Evolutionary conservation across 805 yeast genomes (phyloP).

Genomic region (Starmera dryadoides): DNA sequence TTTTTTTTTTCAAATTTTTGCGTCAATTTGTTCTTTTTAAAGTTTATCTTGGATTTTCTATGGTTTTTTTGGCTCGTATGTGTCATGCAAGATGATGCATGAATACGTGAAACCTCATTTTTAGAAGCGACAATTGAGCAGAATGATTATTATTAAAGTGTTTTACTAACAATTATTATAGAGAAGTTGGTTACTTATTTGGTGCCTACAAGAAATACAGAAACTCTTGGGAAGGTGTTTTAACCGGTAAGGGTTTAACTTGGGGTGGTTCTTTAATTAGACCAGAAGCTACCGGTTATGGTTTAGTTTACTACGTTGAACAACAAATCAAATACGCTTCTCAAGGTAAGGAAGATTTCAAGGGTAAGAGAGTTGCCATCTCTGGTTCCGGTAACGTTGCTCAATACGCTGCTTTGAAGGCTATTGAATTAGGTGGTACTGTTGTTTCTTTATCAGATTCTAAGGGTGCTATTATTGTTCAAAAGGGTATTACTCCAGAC

Average conservation of each 20-base stretch:
- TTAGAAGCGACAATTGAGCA: too few relatives aligned
- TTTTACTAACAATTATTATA: background rate
- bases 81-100: too few relatives aligned
- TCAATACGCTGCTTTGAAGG: slow-evolving; percentile 97
- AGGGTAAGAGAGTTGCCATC: slow-evolving; percentile 91
- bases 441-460: slow-evolving; percentile 95
- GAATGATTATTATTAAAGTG: too few relatives aligned
- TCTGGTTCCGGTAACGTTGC: slow-evolving; percentile 99
- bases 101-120: too few relatives aligned
- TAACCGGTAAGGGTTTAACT: slow-evolving; percentile 94
- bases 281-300: slow-evolving; percentile 99
- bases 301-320: slow-evolving; percentile 93
- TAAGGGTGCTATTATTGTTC: slow-evolving; percentile 77
- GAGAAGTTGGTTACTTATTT: slow-evolving; percentile 81
- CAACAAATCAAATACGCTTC: slow-evolving; percentile 95
- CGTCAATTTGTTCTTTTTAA: too few relatives aligned
- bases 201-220: slow-evolving; percentile 93
- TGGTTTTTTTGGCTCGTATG: too few relatives aligned
- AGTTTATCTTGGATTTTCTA: too few relatives aligned
- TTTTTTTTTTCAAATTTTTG: too few relatives aligned
- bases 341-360: slow-evolving; percentile 80
- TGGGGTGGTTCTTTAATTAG: slow-evolving; percentile 99
- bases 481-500: slow-evolving; percentile 75
- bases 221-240: slow-evolving; percentile 94
- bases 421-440: slow-evolving; percentile 91